Evolutionary conservation across 139 green algal species (phyloP), one percentile per base, ranked within the genome.

Genomic region (Zygnema cylindricum): DNA sequence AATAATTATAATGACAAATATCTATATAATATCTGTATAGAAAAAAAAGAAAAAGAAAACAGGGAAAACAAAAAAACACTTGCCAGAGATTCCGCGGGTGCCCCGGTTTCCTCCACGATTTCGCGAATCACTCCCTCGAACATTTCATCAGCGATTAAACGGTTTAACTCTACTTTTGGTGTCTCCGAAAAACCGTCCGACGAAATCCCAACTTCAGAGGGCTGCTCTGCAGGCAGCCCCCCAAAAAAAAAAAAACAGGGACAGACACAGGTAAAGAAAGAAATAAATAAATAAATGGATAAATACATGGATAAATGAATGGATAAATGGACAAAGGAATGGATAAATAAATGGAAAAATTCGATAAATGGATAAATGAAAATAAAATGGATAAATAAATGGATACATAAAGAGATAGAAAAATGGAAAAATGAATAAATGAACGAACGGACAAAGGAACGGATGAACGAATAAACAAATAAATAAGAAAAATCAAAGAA

Each of bases 71-170:
- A 33, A 11, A 84, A 7, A 54, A 84, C 16, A 54, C n/a, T 49
- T 49, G 81, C 78, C 85, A 90, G 36, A 1, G 78, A 90, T 69
- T 36, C 21, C 21, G 77, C 77, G 23, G 85, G 85, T 33, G 36
- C 36, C 30, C 85, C 85, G 7, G 85, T 90, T 41, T 90, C 85
- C 36, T 90, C 85, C 76, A 76, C 85, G 49, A 90, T 76, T 78
- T 90, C 85, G 1, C 85, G 0, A 69, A 83, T 30, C 22, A 90
- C 82, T 49, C 85, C 85, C 16, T 78, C 85, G 57, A 63, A 90
- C 77, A 90, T 88, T 38, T 90, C 85, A 25, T 57, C 38, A 55
- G 41, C 85, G 33, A 90, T 90, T 32, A 39, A 36, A n/a, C 1
- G 1, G 36, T 84, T 57, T 42, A 69, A 33, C 33, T 86, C 77